These are phyloP conservation scores for Mycena alexandri DNA, from an alignment of 768 basidiomycete species.

Conservation along the genomic window DNA sequence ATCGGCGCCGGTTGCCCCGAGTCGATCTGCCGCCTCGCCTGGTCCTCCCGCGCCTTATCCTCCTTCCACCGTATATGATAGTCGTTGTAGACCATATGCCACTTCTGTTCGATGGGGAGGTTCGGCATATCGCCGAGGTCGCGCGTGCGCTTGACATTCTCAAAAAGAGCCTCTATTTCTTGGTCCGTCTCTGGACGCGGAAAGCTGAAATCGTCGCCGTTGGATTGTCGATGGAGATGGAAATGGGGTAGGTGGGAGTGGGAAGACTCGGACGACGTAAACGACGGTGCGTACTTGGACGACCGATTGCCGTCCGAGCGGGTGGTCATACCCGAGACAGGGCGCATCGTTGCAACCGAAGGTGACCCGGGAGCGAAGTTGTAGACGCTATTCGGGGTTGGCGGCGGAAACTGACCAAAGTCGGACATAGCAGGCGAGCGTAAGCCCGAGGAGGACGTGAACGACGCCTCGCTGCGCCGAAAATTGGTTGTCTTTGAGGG, in stretches of 20 bases:
- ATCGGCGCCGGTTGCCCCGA: conserved; percentile 65
- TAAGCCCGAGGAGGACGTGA: conserved; percentile 55
- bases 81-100: conserved; percentile 89
- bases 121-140: conserved; percentile 71
- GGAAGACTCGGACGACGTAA: conserved; percentile 60
- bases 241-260: conserved; percentile 68
- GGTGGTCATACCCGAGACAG: conserved; percentile 63
- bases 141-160: conserved; percentile 78
- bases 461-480: conserved; percentile 70
- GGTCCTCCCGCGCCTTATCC: conserved; percentile 74
- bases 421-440: conserved; percentile 67
- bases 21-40: conserved; percentile 71
- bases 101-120: conserved; percentile 87
- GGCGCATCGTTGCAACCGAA: conserved; percentile 59
- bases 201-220: conserved; percentile 72
- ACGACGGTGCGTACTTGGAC: conserved; percentile 74
- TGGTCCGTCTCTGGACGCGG: conserved; percentile 81
- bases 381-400: conserved; percentile 40
- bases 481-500: conserved; percentile 49
- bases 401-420: conserved; percentile 60
- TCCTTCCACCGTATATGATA: conserved; percentile 85
- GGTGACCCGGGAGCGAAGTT: conserved; percentile 26
- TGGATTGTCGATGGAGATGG: conserved; percentile 53
- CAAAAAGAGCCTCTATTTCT: conserved; percentile 86
- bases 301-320: conserved; percentile 69